A percentile compares a stretch with the other conserved stretches of the same genome.
Conservation (phyloP, 495 filamentous ascomycete species). For the Penicillium bialowiezense region DNA sequence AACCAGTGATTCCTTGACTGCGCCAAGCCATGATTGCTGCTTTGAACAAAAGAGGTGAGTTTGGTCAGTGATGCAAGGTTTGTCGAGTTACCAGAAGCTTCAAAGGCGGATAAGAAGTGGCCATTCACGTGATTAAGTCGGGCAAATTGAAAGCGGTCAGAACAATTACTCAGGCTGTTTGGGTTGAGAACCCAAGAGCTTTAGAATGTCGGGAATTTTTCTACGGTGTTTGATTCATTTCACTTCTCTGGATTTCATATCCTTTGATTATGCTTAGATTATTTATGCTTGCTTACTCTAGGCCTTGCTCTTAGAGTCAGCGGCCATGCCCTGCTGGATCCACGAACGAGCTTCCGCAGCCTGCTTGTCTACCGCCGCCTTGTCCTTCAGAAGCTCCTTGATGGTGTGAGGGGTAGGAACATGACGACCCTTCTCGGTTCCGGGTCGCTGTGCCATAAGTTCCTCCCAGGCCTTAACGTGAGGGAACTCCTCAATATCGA, state of each 20-base stretch:
- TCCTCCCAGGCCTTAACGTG: slow-evolving; percentile 74
- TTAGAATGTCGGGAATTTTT: too few species aligned
- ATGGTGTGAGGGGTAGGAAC: slow-evolving; percentile 70
- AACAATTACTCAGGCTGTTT: too few species aligned
- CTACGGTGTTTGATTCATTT: too few species aligned
- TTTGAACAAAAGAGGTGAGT: slow-evolving; percentile 4
- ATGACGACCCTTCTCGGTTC: slow-evolving; percentile 72
- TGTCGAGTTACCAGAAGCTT: slow-evolving; percentile 2
- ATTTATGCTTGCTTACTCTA: background rate
- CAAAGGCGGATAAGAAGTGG: background rate
- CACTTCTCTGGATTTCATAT: too few species aligned
- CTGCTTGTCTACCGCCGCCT: slow-evolving; percentile 51
- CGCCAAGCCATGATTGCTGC: slow-evolving; percentile 74
- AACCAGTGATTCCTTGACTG: slow-evolving; percentile 93
- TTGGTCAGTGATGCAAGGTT: slow-evolving; percentile 13
- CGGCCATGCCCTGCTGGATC: slow-evolving; percentile 63
- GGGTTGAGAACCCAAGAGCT: too few species aligned
- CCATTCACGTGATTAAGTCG: background rate
- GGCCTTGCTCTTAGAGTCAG: slow-evolving; percentile 48
- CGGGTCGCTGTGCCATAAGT: slow-evolving; percentile 61
- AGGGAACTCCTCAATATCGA: slow-evolving; percentile 78
- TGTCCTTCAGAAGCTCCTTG: slow-evolving; percentile 54
- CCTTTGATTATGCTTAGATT: background rate
- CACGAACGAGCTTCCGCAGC: slow-evolving; percentile 50
- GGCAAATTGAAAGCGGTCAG: slow-evolving; percentile 2